phyloP scores from a whole-genome alignment of 805 yeast genomes.

The Spathaspora arborariae region DNA sequence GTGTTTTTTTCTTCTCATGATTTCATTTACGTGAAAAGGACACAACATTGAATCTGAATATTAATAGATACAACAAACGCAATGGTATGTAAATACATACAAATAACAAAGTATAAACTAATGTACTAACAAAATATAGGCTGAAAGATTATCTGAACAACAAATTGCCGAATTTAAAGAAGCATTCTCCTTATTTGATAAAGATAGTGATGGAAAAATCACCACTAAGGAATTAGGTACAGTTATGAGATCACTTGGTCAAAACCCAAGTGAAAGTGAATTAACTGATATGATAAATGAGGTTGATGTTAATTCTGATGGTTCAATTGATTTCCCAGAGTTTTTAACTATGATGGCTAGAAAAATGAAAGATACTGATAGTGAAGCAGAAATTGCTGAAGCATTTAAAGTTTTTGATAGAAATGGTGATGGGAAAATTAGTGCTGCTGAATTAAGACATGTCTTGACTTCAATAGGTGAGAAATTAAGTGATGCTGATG shows the following conservation, averaged over 20 bases:
- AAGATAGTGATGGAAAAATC: constrained; percentile 95
- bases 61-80: neutral
- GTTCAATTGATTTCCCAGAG: constrained; percentile 51
- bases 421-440: constrained; percentile 95
- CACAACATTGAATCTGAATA: too few species aligned
- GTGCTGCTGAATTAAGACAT: constrained; percentile 94
- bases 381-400: constrained; percentile 94
- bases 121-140: constrained; percentile 36
- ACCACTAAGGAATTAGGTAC: constrained; percentile 95
- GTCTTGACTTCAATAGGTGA: constrained; percentile 98
- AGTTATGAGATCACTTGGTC: constrained; percentile 98
- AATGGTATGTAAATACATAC: constrained; percentile 7
- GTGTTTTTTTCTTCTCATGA: too few species aligned
- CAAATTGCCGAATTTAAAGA: constrained; percentile 97
- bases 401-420: constrained; percentile 97
- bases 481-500: constrained; percentile 93
- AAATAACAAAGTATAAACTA: neutral
- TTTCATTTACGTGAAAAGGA: too few species aligned
- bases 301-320: constrained; percentile 94
- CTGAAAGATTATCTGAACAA: constrained; percentile 89
- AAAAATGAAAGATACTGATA: constrained; percentile 93
- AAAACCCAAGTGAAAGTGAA: constrained; percentile 94
- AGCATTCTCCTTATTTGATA: constrained; percentile 95
- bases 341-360: constrained; percentile 43
- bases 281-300: constrained; percentile 96